A percentile compares a stretch with the other conserved stretches of the same genome.
Evolutionary conservation across 2,329 filamentous ascomycete species (phyloP).

Genomic region (Pseudogymnoascus sp.): DNA sequence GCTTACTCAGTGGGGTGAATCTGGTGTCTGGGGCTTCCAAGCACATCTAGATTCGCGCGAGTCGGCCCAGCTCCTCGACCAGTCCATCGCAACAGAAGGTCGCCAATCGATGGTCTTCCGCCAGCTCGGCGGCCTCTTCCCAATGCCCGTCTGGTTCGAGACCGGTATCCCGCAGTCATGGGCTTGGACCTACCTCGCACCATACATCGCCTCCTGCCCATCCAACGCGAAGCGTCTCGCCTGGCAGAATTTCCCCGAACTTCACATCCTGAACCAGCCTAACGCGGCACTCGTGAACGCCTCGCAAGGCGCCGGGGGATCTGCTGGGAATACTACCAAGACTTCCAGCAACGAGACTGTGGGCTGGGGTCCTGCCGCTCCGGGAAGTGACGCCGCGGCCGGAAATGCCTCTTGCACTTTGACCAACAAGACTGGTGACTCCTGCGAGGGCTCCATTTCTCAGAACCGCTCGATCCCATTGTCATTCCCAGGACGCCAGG

Average conservation of each 20-base stretch:
- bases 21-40: slow-evolving; percentile 73
- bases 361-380: slow-evolving; percentile 38
- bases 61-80: slow-evolving; percentile 61
- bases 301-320: neutral
- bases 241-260: slow-evolving; percentile 76
- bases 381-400: slow-evolving; percentile 30
- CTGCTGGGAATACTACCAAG: slow-evolving; percentile 32
- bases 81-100: slow-evolving; percentile 70
- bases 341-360: slow-evolving; percentile 55
- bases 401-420: slow-evolving; percentile 47
- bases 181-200: slow-evolving; percentile 74
- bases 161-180: slow-evolving; percentile 73
- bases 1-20: slow-evolving; percentile 72
- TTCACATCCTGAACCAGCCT: slow-evolving; percentile 66
- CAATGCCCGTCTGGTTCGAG: slow-evolving; percentile 78
- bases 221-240: slow-evolving; percentile 61
- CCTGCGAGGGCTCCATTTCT: slow-evolving; percentile 56
- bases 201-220: slow-evolving; percentile 72
- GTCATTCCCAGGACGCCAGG: slow-evolving; percentile 62
- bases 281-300: slow-evolving; percentile 62
- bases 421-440: slow-evolving; percentile 41
- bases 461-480: slow-evolving; percentile 63
- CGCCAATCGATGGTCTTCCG: slow-evolving; percentile 80
- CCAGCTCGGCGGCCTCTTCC: slow-evolving; percentile 70
- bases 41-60: slow-evolving; percentile 69